Percentiles rank a stretch among this genome's conserved stretches.
phyloP scores from a whole-genome alignment of 2,329 filamentous ascomycete genomes.

The Neoscytalidium dimidiatum region DNA sequence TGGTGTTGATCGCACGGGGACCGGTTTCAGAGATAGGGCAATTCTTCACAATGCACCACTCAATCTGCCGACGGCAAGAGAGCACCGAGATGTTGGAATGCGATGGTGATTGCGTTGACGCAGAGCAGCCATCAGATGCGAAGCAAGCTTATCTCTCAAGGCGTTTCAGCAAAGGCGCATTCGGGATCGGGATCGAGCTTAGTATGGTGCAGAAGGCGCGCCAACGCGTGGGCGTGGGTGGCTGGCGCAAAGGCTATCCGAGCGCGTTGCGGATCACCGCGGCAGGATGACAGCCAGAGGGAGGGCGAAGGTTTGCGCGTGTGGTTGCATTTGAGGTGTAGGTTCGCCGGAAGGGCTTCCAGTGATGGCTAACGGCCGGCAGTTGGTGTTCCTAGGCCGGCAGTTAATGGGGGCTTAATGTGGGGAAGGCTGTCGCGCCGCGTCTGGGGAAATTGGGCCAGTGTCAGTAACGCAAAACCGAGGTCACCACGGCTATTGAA shows the following conservation, averaged over 20 bases:
- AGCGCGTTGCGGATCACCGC: neutral
- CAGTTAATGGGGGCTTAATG: too few species aligned
- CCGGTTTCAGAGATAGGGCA: too few species aligned
- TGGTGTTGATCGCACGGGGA: too few species aligned
- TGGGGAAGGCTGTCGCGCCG: constrained; percentile 9
- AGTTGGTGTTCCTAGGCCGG: neutral
- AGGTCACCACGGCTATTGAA: constrained; percentile 11
- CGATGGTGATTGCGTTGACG: neutral
- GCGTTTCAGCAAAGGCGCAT: neutral
- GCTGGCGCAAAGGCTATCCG: too few species aligned
- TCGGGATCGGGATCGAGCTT: neutral
- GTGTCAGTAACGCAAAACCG: neutral
- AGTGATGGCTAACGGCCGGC: neutral
- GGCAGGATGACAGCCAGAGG: neutral
- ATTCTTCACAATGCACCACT: too few species aligned
- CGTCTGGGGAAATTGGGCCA: constrained; percentile 3
- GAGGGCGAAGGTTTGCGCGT: neutral
- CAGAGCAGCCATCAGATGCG: neutral
- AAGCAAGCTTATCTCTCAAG: neutral
- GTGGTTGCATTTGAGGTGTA: neutral
- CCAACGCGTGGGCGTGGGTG: too few species aligned
- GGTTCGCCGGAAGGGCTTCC: neutral
- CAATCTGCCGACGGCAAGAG: neutral
- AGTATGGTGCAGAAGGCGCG: too few species aligned
- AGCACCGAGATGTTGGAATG: neutral